A percentile compares a stretch with the other conserved stretches of the same genome.
Conservation (phyloP, 345 rosid genomes). For the Gossypium bickii region DNA sequence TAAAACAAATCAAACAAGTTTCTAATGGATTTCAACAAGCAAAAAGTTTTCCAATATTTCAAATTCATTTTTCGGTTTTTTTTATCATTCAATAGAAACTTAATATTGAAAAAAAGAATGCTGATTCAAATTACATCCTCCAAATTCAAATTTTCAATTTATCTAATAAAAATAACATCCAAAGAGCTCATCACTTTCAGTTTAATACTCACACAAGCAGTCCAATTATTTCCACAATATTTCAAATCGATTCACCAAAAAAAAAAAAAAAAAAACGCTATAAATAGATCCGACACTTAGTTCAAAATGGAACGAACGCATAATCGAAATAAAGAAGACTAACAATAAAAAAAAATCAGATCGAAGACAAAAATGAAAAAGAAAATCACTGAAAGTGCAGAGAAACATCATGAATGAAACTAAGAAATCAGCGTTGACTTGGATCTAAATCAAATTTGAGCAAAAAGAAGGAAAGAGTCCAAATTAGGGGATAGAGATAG, state of each 20-base stretch:
- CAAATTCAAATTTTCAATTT: background rate
- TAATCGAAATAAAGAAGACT: conserved; percentile 4
- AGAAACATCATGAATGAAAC: conserved; percentile 14
- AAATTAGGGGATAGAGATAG: background rate
- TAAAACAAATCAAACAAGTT: conserved; percentile 7
- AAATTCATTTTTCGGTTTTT: background rate
- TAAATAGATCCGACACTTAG: conserved; percentile 16
- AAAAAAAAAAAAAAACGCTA: background rate
- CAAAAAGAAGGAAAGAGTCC: conserved; percentile 13
- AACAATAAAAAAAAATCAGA: conserved; percentile 12
- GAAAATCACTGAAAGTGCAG: background rate
- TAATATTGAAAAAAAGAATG: background rate
- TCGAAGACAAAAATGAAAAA: background rate
- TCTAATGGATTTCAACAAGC: conserved; percentile 10
- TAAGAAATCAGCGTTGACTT: conserved; percentile 3
- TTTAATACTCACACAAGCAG: background rate
- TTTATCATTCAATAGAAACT: background rate
- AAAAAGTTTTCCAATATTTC: background rate
- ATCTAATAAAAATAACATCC: background rate
- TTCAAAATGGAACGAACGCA: background rate
- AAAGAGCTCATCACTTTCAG: background rate
- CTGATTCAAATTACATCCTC: background rate
- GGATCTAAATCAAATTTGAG: conserved; percentile 21
- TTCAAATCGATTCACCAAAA: background rate
- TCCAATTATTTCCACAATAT: background rate